phyloP scores from a whole-genome alignment of 1,139 yeast genomes.

The Hansenula sp. region DNA sequence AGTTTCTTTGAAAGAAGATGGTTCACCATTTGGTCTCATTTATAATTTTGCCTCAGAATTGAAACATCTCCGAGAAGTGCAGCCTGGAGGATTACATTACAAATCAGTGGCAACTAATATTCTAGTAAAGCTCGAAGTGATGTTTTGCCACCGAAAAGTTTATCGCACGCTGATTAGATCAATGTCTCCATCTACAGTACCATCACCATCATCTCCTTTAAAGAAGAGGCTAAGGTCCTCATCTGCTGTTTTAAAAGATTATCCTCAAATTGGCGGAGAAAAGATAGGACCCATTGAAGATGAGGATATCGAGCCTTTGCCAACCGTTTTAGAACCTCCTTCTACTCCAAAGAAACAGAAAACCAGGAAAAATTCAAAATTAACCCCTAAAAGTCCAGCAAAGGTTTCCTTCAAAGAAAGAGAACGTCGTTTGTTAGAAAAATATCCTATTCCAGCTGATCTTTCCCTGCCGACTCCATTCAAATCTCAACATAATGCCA shows the following conservation, averaged over 20 bases:
- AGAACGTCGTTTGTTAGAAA: not conserved
- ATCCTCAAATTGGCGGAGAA: not conserved
- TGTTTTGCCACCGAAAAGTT: not conserved
- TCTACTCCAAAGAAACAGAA: not conserved
- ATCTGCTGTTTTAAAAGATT: not conserved
- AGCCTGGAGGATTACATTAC: not conserved
- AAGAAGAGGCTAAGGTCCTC: not conserved
- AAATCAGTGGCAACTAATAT: not conserved
- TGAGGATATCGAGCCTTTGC: not conserved
- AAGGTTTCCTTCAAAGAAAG: not conserved
- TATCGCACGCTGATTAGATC: not conserved
- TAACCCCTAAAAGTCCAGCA: not conserved
- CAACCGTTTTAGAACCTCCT: not conserved
- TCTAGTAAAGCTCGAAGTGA: not conserved
- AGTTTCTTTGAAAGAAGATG: not conserved
- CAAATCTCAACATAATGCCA: constrained; percentile 37
- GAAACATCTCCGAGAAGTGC: not conserved
- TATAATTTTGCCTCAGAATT: not conserved
- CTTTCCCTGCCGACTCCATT: constrained; percentile 38
- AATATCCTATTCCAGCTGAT: constrained; percentile 5
- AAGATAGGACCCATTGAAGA: not conserved
- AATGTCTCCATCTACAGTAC: not conserved
- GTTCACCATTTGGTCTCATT: not conserved
- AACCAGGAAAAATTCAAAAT: no score
- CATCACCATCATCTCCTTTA: not conserved